These are phyloP conservation scores for Xanthoconium separans DNA, from an alignment of 1,284 basidiomycete genomes.

Conservation along the genomic window DNA sequence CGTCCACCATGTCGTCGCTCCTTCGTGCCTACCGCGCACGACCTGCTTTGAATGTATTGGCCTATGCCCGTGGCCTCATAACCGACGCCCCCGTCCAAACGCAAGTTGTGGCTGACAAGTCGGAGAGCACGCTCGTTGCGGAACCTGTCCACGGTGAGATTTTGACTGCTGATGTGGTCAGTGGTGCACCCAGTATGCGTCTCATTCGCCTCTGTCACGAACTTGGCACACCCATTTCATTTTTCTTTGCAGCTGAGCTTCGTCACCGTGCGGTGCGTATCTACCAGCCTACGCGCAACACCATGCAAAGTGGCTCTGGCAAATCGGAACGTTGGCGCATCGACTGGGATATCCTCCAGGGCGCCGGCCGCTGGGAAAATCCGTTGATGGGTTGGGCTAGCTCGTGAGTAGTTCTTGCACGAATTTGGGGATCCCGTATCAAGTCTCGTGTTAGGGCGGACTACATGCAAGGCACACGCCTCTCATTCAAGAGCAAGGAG, in stretches of 20 bases:
- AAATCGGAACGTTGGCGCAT: conserved; percentile 92
- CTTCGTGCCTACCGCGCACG: conserved; percentile 38
- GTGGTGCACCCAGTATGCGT: conserved; percentile 72
- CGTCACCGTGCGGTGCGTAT: conserved; percentile 88
- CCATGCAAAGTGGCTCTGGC: conserved; percentile 90
- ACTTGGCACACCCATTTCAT: background rate
- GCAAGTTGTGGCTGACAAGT: conserved; percentile 24
- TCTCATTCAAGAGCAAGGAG: conserved; percentile 88
- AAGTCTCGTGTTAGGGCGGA: conserved; percentile 67
- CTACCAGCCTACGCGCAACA: conserved; percentile 91
- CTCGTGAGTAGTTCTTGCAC: conserved; percentile 57
- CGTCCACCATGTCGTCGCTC: conserved; percentile 44
- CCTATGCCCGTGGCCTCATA: conserved; percentile 18
- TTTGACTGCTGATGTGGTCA: conserved; percentile 71
- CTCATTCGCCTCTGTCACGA: background rate
- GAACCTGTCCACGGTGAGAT: conserved; percentile 51
- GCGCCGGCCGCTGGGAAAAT: conserved; percentile 95
- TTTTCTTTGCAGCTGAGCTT: conserved; percentile 62
- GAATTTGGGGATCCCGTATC: background rate
- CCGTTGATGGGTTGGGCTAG: conserved; percentile 98
- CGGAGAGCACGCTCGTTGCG: conserved; percentile 33
- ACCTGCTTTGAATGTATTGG: conserved; percentile 23
- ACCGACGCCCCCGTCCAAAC: conserved; percentile 23
- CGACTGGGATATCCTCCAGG: conserved; percentile 91
- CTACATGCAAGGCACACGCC: conserved; percentile 92